Evolutionary conservation across 208 protist genomes (phyloP), one percentile per base, ranked within the genome.

Genomic region (Sergeia podlipaevii): DNA sequence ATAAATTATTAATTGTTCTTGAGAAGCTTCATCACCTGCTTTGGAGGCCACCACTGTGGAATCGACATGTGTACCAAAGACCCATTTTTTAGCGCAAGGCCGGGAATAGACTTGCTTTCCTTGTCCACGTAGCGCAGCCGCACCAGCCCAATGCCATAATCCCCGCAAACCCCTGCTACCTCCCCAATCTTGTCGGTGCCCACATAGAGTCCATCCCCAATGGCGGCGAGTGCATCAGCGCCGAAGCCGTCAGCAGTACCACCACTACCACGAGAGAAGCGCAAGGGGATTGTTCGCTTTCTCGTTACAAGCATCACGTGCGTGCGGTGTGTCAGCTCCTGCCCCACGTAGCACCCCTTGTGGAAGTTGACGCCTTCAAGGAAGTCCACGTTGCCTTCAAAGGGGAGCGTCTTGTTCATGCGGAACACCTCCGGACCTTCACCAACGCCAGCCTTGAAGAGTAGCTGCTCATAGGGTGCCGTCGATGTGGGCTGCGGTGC

Each of bases 341-440:
- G 97, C 1, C 97, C 97, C 0, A 98, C 39, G 75, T 98, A 98
- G 77, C 97, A 98, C 28, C 97, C 97, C 61, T 98, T 98, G 61
- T 91, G 62, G 44, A 97, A 98, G 61, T 73, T 74, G 15, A 98
- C 80, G 6, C 85, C 95, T 21, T 67, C 53, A 1, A 97, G 64
- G n/a, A 93, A 79, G 54, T 98, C 95, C 1, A 89, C 50, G 65
- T 98, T 98, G 26, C 61, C 76, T 57, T 98, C 95, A 27, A 98
- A 93, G 1, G 94, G 94, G 0, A 97, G 65, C 17, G 76, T 65
- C 65, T 93, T 87, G 45, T 59, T 65, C 28, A 53, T 24, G 4
- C 62, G 53, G 36, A 97, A 83, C n/a, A 95, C 73, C 1, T 33
- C 44, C 0, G 79, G 65, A 17, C 89, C 91, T 43, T 98, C 93